A percentile compares a stretch with the other conserved stretches of the same genome.
These are phyloP conservation scores for Colletotrichum camelliae DNA, from an alignment of 2,329 filamentous ascomycete genomes.

Conservation along the genomic window DNA sequence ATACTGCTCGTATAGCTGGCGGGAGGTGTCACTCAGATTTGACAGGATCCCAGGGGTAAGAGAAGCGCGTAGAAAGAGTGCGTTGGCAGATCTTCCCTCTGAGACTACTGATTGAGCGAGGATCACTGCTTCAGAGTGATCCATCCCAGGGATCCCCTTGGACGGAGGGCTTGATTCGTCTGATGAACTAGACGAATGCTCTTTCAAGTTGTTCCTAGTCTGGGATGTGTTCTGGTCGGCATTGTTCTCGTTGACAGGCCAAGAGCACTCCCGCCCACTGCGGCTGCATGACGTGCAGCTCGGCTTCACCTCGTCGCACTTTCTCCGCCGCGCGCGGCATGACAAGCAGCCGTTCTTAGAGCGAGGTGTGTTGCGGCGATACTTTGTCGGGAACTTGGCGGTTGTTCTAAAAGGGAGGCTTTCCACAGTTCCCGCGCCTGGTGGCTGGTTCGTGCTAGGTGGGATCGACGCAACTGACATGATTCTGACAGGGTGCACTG, in stretches of 20 bases:
- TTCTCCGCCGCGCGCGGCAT: neutral
- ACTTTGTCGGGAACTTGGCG: neutral
- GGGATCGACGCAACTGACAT: neutral
- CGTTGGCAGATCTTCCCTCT: rapidly evolving
- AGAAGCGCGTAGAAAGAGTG: rapidly evolving
- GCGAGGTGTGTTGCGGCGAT: neutral
- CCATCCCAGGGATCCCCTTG: neutral
- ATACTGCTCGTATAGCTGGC: neutral
- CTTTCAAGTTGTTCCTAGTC: neutral
- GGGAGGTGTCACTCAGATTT: neutral
- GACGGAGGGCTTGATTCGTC: rapidly evolving
- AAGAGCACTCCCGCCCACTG: neutral
- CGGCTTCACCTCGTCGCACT: neutral
- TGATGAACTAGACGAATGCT: neutral
- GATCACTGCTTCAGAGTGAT: neutral
- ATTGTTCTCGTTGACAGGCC: neutral
- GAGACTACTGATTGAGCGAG: neutral
- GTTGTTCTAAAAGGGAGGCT: neutral
- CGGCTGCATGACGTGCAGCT: neutral
- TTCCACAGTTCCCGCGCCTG: neutral
- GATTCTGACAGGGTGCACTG: neutral
- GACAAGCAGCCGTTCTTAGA: neutral
- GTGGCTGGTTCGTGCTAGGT: neutral
- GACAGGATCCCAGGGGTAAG: neutral
- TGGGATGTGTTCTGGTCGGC: rapidly evolving